Evolutionary conservation across 1,139 yeast species (phyloP).

Genomic region (Yamadazyma diospyri): DNA sequence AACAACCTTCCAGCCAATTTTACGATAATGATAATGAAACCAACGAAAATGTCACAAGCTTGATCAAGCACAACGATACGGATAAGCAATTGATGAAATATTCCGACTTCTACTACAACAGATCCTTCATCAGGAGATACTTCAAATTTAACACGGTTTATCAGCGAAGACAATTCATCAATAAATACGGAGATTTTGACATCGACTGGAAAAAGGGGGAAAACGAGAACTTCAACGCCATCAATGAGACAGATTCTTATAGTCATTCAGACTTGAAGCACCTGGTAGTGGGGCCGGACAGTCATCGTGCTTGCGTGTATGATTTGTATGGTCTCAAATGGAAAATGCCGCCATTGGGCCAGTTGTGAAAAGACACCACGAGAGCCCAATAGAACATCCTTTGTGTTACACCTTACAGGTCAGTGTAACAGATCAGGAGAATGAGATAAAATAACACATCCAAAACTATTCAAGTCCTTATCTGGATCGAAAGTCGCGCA

Average conservation of each 20-base stretch:
- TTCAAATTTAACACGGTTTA: constrained; percentile 48
- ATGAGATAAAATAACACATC: no score
- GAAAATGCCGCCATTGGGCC: constrained; percentile 49
- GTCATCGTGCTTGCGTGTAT: constrained; percentile 25
- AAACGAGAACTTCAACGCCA: constrained; percentile 13
- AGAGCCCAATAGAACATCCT: no score
- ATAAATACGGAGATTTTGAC: constrained; percentile 42
- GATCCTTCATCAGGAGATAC: constrained; percentile 31
- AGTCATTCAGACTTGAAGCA: constrained; percentile 15
- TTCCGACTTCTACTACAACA: constrained; percentile 35
- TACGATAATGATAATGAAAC: constrained; percentile 5
- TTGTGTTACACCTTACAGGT: no score
- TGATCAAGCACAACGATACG: constrained; percentile 7
- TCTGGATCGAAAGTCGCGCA: no score
- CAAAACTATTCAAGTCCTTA: constrained; percentile 11
- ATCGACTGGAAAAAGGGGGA: constrained; percentile 27
- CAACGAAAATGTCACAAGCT: constrained; percentile 11
- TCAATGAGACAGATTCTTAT: constrained; percentile 12
- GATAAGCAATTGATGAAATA: constrained; percentile 21
- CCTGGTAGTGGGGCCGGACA: constrained; percentile 25
- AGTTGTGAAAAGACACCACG: constrained; percentile 27
- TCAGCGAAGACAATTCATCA: constrained; percentile 46
- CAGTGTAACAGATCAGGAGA: no score
- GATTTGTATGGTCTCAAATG: constrained; percentile 46
- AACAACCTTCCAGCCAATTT: constrained; percentile 4